Conservation (phyloP, 2,329 filamentous ascomycete species). For the Hypoxylon sp. region DNA sequence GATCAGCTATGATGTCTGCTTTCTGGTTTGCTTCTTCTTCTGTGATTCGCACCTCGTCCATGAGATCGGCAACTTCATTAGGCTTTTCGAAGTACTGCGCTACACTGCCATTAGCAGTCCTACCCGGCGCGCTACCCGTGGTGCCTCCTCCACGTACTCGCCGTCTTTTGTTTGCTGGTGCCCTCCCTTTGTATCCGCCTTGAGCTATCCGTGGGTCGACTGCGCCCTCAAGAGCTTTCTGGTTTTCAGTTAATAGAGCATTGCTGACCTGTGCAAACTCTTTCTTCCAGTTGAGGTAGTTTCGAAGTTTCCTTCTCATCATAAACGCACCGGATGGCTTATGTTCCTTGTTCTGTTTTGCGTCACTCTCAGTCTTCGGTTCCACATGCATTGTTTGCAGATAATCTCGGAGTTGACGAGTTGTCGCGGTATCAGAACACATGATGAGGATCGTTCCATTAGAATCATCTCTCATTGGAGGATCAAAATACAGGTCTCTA, state of each 20-base stretch:
- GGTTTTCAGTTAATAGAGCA: slow-evolving; percentile 82
- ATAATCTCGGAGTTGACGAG: slow-evolving; percentile 90
- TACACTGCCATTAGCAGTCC: slow-evolving; percentile 81
- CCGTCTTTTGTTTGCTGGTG: slow-evolving; percentile 87
- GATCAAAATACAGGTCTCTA: slow-evolving; percentile 87
- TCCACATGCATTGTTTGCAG: slow-evolving; percentile 89
- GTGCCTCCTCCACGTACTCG: slow-evolving; percentile 84
- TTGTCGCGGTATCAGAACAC: slow-evolving; percentile 90
- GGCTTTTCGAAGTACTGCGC: slow-evolving; percentile 86
- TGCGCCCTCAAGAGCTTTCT: slow-evolving; percentile 79
- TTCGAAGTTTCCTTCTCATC: slow-evolving; percentile 88
- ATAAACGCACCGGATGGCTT: slow-evolving; percentile 85
- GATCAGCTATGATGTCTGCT: slow-evolving; percentile 80
- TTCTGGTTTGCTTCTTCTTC: slow-evolving; percentile 83
- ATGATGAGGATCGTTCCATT: slow-evolving; percentile 96
- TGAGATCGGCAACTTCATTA: slow-evolving; percentile 82
- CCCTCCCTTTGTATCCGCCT: slow-evolving; percentile 70
- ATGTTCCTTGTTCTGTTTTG: slow-evolving; percentile 61
- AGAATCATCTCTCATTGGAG: slow-evolving; percentile 81
- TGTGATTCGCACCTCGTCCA: slow-evolving; percentile 86
- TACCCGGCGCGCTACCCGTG: slow-evolving; percentile 69
- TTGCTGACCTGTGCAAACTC: slow-evolving; percentile 89
- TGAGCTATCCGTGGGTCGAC: slow-evolving; percentile 68
- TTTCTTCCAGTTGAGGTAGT: slow-evolving; percentile 91
- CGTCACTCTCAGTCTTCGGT: slow-evolving; percentile 63